phyloP scores from a whole-genome alignment of 1,284 basidiomycete species.

The Neolentinus lepideus region DNA sequence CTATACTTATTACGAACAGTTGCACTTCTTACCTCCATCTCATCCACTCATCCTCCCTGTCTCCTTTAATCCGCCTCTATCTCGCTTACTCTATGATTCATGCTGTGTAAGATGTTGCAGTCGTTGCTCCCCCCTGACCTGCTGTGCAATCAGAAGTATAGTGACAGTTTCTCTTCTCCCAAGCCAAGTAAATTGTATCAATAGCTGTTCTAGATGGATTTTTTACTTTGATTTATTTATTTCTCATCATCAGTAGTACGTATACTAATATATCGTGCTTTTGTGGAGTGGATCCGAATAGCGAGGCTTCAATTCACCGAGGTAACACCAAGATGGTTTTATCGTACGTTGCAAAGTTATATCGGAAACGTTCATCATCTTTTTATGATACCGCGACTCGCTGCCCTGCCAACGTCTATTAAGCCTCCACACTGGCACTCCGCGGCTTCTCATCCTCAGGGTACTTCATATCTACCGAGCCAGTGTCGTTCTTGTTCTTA shows the following conservation, averaged over 20 bases:
- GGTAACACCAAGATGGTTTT: neutral
- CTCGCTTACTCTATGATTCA: neutral
- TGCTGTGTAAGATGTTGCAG: neutral
- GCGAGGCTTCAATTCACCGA: neutral
- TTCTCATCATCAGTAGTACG: neutral
- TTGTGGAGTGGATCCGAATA: neutral
- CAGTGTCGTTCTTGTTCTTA: neutral
- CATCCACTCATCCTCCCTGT: neutral
- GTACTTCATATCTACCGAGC: neutral
- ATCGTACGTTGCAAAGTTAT: neutral
- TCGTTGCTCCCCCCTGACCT: neutral
- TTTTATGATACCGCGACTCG: neutral
- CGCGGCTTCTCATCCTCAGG: neutral
- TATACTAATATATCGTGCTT: neutral
- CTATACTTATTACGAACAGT: neutral
- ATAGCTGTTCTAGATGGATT: neutral
- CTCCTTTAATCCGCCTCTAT: neutral
- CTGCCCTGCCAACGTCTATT: neutral
- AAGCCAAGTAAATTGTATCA: neutral
- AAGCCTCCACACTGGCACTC: neutral
- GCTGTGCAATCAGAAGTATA: slow-evolving; percentile 1
- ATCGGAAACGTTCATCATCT: neutral
- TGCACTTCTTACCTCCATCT: neutral
- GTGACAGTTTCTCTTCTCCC: neutral
- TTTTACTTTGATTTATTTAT: neutral